Evolutionary conservation across 495 filamentous ascomycete genomes (phyloP).

Genomic region (Alectoria sarmentosa): DNA sequence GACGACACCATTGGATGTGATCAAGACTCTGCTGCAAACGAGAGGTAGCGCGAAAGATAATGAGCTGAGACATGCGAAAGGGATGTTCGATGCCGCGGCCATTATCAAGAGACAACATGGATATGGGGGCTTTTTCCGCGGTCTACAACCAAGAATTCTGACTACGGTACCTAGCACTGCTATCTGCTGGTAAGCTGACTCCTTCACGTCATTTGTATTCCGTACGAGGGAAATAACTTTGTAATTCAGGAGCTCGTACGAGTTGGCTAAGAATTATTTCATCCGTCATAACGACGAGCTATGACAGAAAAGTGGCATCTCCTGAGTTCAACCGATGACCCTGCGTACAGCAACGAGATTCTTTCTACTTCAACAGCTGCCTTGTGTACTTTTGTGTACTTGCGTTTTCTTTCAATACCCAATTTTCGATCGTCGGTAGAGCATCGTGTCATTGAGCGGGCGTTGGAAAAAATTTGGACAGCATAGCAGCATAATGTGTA

Average conservation of each 20-base stretch:
- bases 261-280: slow-evolving; percentile 73
- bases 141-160: slow-evolving; percentile 81
- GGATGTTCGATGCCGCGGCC: slow-evolving; percentile 71
- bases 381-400: slow-evolving; percentile 3
- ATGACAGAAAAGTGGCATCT: neutral
- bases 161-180: slow-evolving; percentile 98
- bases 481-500: slow-evolving; percentile 16
- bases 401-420: slow-evolving; percentile 16
- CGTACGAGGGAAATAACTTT: slow-evolving; percentile 43
- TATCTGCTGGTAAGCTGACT: slow-evolving; percentile 84
- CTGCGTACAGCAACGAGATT: slow-evolving; percentile 2
- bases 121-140: slow-evolving; percentile 81
- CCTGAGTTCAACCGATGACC: neutral
- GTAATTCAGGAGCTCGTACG: slow-evolving; percentile 58
- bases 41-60: slow-evolving; percentile 71
- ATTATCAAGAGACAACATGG: slow-evolving; percentile 83
- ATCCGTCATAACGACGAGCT: slow-evolving; percentile 35
- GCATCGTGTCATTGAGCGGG: slow-evolving; percentile 20
- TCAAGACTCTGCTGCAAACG: slow-evolving; percentile 95
- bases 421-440: slow-evolving; percentile 16
- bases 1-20: slow-evolving; percentile 93
- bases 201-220: neutral
- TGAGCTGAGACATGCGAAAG: slow-evolving; percentile 78
- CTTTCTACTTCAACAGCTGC: neutral
- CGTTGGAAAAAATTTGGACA: slow-evolving; percentile 13